phyloP scores from a whole-genome alignment of 1,284 basidiomycete species.

The Psilocybe mexicana region DNA sequence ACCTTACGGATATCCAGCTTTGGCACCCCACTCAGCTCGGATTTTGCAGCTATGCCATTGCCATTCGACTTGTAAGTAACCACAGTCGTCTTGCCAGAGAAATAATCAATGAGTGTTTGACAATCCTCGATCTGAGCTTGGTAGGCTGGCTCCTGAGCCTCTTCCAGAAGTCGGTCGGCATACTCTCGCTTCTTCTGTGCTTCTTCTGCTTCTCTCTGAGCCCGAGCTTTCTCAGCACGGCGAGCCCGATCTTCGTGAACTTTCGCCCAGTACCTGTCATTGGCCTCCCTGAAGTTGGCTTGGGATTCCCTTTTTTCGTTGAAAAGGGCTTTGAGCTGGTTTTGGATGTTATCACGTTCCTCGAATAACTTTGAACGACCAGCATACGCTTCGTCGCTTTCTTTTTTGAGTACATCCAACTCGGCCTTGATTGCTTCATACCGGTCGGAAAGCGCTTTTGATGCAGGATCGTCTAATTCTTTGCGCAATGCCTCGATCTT shows the following conservation, averaged over 20 bases:
- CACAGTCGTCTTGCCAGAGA: slow-evolving; percentile 73
- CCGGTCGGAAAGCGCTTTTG: slow-evolving; percentile 79
- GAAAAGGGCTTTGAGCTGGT: slow-evolving; percentile 74
- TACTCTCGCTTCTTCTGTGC: slow-evolving; percentile 81
- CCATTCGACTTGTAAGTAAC: slow-evolving; percentile 47
- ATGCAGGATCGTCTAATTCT: slow-evolving; percentile 90
- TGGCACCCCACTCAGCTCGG: slow-evolving; percentile 72
- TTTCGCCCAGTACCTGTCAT: slow-evolving; percentile 81
- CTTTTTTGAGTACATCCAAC: slow-evolving; percentile 84
- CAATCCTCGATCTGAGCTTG: slow-evolving; percentile 96
- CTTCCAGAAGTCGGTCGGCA: slow-evolving; percentile 84
- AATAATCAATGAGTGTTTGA: slow-evolving; percentile 89
- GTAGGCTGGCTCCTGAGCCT: slow-evolving; percentile 90
- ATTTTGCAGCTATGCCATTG: slow-evolving; percentile 35
- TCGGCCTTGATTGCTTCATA: slow-evolving; percentile 86
- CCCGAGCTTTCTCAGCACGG: slow-evolving; percentile 78
- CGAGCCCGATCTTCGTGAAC: slow-evolving; percentile 83
- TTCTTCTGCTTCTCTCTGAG: slow-evolving; percentile 85
- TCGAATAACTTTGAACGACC: slow-evolving; percentile 85
- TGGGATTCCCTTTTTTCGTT: slow-evolving; percentile 78
- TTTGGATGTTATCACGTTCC: slow-evolving; percentile 80
- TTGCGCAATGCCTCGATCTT: slow-evolving; percentile 81
- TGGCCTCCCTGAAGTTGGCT: slow-evolving; percentile 74
- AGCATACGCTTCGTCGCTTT: slow-evolving; percentile 85
- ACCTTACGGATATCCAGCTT: slow-evolving; percentile 87